Evolutionary conservation across 345 rosid genomes (phyloP).

Genomic region (Punica granatum): DNA sequence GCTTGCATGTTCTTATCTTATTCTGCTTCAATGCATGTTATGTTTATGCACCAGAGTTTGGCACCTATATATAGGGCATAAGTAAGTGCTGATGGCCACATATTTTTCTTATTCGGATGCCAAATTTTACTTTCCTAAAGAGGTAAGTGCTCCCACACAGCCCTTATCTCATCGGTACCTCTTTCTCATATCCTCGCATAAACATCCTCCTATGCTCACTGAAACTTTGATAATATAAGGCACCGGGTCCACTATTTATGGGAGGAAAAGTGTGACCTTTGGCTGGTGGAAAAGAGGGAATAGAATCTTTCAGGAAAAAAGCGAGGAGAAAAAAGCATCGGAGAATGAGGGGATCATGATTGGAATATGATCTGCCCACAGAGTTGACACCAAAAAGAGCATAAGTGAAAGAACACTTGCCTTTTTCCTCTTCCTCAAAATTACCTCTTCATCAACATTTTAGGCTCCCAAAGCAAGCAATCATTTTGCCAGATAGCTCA

Average conservation of each 20-base stretch:
- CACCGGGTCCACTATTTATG: neutral
- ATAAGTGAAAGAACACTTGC: neutral
- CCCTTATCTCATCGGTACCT: neutral
- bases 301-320: constrained; percentile 1
- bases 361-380: constrained; percentile 9
- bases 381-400: constrained; percentile 1
- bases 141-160: neutral
- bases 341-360: neutral
- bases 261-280: neutral
- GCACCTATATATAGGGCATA: neutral
- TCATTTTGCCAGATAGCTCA: too few species aligned
- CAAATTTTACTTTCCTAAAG: neutral
- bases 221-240: neutral
- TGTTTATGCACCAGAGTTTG: neutral
- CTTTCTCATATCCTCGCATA: neutral
- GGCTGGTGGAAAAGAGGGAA: constrained; percentile 1
- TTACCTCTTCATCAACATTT: neutral
- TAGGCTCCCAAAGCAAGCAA: neutral
- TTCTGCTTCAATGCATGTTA: neutral
- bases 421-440: neutral
- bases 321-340: neutral
- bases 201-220: neutral
- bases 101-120: neutral
- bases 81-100: neutral
- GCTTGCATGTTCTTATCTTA: neutral